Evolutionary conservation across 306 rosid genomes (phyloP).

Genomic region (Oemleria cerasiformis): DNA sequence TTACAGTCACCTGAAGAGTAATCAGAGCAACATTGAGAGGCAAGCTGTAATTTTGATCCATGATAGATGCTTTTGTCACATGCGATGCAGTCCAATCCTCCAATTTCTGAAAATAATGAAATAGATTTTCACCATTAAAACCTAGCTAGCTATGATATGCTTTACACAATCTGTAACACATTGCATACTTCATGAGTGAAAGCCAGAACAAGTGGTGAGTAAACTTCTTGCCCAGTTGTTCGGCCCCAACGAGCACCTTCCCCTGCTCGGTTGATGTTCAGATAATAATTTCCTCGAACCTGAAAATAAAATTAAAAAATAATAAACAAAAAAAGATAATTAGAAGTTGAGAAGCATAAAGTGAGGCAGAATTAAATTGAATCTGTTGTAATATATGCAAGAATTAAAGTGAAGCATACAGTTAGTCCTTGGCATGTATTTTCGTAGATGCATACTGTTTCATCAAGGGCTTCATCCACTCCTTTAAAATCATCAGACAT

Average conservation of each 20-base stretch:
- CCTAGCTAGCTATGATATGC: not conserved
- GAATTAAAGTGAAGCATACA: constrained; percentile 1
- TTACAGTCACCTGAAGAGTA: constrained; percentile 67
- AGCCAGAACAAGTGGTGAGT: constrained; percentile 61
- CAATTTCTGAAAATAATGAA: constrained; percentile 35
- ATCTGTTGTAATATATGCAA: not conserved
- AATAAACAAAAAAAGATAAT: not conserved
- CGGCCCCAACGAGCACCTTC: constrained; percentile 64
- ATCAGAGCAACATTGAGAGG: constrained; percentile 76
- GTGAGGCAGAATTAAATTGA: not conserved
- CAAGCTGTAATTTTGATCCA: constrained; percentile 53
- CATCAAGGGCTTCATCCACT: constrained; percentile 74
- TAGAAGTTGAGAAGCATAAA: not conserved
- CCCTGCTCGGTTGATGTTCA: constrained; percentile 41
- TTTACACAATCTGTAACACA: not conserved
- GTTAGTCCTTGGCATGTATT: constrained; percentile 34
- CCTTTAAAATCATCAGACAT: constrained; percentile 55
- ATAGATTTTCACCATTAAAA: constrained; percentile 8
- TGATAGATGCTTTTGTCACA: constrained; percentile 42
- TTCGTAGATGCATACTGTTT: constrained; percentile 43
- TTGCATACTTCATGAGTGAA: constrained; percentile 54
- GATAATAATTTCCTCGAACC: constrained; percentile 63
- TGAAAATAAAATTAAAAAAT: constrained; percentile 21
- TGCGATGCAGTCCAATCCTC: constrained; percentile 61
- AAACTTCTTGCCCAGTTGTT: constrained; percentile 64